These are phyloP conservation scores for Quercus dentata DNA, from an alignment of 306 rosid genomes.

Conservation along the genomic window DNA sequence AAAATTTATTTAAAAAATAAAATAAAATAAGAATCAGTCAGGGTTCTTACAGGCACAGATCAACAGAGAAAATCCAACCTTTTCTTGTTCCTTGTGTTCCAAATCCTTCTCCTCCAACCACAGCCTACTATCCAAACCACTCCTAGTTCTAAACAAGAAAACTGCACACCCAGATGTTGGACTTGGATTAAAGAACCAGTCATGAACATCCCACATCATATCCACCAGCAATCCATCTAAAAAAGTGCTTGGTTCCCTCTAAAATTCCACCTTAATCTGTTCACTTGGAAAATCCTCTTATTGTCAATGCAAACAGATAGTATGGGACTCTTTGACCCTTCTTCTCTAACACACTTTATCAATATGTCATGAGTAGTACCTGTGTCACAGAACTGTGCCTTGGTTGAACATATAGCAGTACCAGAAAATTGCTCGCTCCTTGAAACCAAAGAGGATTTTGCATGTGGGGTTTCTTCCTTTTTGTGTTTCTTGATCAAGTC, in stretches of 20 bases:
- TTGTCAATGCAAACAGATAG: slow-evolving; percentile 57
- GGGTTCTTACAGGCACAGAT: slow-evolving; percentile 67
- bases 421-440: slow-evolving; percentile 38
- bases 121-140: slow-evolving; percentile 70
- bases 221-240: slow-evolving; percentile 85
- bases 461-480: slow-evolving; percentile 3
- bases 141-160: slow-evolving; percentile 85
- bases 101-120: slow-evolving; percentile 81
- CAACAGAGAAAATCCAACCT: slow-evolving; percentile 59
- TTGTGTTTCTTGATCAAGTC: background rate
- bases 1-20: slow-evolving; percentile 8
- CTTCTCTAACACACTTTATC: slow-evolving; percentile 51
- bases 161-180: slow-evolving; percentile 41
- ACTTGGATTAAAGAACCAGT: slow-evolving; percentile 61
- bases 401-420: slow-evolving; percentile 31
- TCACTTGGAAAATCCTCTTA: slow-evolving; percentile 61
- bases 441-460: slow-evolving; percentile 34
- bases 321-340: slow-evolving; percentile 26
- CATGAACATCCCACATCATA: slow-evolving; percentile 96
- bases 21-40: slow-evolving; percentile 30
- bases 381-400: slow-evolving; percentile 35
- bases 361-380: slow-evolving; percentile 53
- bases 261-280: slow-evolving; percentile 83
- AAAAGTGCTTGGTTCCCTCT: slow-evolving; percentile 83
- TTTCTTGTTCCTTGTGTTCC: slow-evolving; percentile 39